Evolutionary conservation across 495 filamentous ascomycete genomes (phyloP), one percentile per base, ranked within the genome.

Genomic region (Chaetomium cochliodes): DNA sequence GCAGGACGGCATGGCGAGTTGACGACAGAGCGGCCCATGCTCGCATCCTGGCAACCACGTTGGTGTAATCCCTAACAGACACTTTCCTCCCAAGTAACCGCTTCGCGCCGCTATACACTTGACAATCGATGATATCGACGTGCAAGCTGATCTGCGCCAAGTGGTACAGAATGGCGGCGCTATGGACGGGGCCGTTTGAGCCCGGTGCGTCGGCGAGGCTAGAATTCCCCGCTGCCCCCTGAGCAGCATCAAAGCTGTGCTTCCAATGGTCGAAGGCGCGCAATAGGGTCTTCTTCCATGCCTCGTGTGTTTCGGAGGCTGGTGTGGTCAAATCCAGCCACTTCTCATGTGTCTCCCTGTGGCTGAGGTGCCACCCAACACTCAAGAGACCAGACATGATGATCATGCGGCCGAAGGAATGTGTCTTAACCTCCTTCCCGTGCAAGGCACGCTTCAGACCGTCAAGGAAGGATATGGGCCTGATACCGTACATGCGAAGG

Each of bases 101-200:
- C 53, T 86, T 86, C 0, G 92, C 91, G 2, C 91, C 90, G 3
- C 92, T 92, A 70, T 93, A 97, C 55, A 98, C 92, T 76, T 97
- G 94, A 69, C 92, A 93, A 76, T 97, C 93, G 33, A 93, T 87
- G 52, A 98, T 90, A 69, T 97, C 92, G 15, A 96, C 90, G 71
- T 97, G 92, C 75, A 96, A 89, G 37, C 90, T 92, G 87, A 98
- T 93, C 67, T 98, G 93, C 5, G 94, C 96, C 22, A 98, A 80
- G 58, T 93, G 92, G 71, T 98, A 94, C 26, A 98, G 81, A 2
- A 96, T 92, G 20, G 88, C 90, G 28, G 92, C 87, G 63, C 86
- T 89, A 68, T 97, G 90, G 62, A 93, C 91, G 42, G 91, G 85
- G 57, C 88, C 90, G 66, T 92, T 92, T 49, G 91, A 86, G 33